A percentile compares a stretch with the other conserved stretches of the same genome.
Conservation (phyloP, 805 yeast genomes). For the Middelhovenomyces tepae region DNA sequence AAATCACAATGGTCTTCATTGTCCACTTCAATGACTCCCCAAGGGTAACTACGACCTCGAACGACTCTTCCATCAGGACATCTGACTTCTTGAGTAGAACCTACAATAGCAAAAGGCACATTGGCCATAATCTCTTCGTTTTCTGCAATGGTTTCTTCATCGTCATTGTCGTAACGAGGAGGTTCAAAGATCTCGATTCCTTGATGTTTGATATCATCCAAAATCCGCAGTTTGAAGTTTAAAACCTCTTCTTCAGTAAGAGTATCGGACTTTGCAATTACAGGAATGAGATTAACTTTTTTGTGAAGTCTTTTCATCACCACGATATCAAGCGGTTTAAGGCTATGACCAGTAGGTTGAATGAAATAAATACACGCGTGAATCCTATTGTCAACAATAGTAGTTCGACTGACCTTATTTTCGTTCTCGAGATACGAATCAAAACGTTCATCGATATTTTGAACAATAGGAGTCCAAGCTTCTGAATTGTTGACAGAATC, state of each 20-base stretch:
- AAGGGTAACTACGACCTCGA: slow-evolving; percentile 90
- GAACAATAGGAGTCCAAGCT: slow-evolving; percentile 85
- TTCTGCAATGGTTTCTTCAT: slow-evolving; percentile 66
- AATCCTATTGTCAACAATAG: slow-evolving; percentile 69
- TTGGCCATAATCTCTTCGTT: slow-evolving; percentile 58
- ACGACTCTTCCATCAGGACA: slow-evolving; percentile 68
- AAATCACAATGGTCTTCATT: slow-evolving; percentile 92
- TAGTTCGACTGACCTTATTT: slow-evolving; percentile 67
- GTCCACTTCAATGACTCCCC: slow-evolving; percentile 96
- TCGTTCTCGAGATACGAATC: slow-evolving; percentile 86
- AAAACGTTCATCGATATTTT: slow-evolving; percentile 78
- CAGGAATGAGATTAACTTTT: slow-evolving; percentile 88
- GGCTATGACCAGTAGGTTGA: slow-evolving; percentile 94
- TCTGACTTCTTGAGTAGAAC: slow-evolving; percentile 65
- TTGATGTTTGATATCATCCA: slow-evolving; percentile 67
- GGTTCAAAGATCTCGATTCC: slow-evolving; percentile 73
- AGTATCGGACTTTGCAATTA: slow-evolving; percentile 91
- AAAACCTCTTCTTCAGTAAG: slow-evolving; percentile 77
- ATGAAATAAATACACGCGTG: slow-evolving; percentile 92
- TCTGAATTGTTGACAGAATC: slow-evolving; percentile 73
- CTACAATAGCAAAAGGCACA: slow-evolving; percentile 91
- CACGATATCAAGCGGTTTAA: slow-evolving; percentile 79
- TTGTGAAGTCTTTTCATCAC: slow-evolving; percentile 82
- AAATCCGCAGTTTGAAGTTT: slow-evolving; percentile 66
- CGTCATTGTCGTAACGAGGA: slow-evolving; percentile 68